phyloP scores from a whole-genome alignment of 2,329 filamentous ascomycete species.

The Aspergillus sp. region DNA sequence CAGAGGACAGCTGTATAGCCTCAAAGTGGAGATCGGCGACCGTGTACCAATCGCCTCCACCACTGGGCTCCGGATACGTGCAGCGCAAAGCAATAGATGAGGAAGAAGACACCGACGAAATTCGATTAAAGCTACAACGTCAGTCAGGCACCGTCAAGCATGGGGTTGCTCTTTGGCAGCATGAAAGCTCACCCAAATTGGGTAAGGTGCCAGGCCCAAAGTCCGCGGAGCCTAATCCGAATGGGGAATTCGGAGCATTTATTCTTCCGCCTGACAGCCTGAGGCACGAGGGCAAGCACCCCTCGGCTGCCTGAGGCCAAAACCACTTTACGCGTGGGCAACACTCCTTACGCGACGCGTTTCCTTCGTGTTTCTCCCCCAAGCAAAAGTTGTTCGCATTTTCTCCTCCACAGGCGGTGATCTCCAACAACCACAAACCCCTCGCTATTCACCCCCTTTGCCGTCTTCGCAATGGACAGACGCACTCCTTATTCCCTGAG shows the following conservation, averaged over 20 bases:
- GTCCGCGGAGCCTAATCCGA: constrained; percentile 5
- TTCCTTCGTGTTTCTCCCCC: constrained; percentile 18
- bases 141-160: constrained; percentile 8
- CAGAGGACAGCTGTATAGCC: constrained; percentile 19
- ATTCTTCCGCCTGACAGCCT: constrained; percentile 6
- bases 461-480: constrained; percentile 64
- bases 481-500: constrained; percentile 82
- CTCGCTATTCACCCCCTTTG: constrained; percentile 9
- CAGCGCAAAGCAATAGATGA: neutral
- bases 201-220: constrained; percentile 17
- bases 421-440: constrained; percentile 9
- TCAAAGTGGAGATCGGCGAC: neutral
- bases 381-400: constrained; percentile 22
- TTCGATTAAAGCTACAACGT: constrained; percentile 7
- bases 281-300: too few species aligned
- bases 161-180: constrained; percentile 14
- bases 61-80: neutral
- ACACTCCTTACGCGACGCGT: constrained; percentile 29
- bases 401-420: constrained; percentile 5
- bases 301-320: constrained; percentile 7
- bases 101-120: constrained; percentile 1
- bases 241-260: neutral
- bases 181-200: constrained; percentile 23
- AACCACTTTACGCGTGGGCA: constrained; percentile 37
- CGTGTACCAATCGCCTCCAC: neutral